phyloP scores from a whole-genome alignment of 768 basidiomycete species.

The Hericium rajendrae region DNA sequence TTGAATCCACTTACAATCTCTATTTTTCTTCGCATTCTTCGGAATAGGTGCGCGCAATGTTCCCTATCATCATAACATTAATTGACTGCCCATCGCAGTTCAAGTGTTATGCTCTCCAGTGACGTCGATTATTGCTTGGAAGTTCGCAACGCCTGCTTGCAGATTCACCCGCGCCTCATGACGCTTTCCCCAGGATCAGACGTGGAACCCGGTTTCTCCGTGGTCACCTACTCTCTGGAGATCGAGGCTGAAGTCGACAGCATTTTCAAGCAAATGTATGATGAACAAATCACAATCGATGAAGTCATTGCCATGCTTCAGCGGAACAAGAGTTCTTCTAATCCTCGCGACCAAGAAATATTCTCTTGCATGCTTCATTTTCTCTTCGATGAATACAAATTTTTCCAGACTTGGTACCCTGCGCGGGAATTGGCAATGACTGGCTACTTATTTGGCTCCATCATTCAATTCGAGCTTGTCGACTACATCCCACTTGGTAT shows the following conservation, averaged over 20 bases:
- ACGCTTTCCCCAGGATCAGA: conserved; percentile 81
- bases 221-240: conserved; percentile 79
- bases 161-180: conserved; percentile 95
- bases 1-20: conserved; percentile 84
- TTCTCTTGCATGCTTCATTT: conserved; percentile 99
- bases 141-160: conserved; percentile 86
- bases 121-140: conserved; percentile 85
- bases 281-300: conserved; percentile 88
- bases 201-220: conserved; percentile 82
- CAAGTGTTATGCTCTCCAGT: conserved; percentile 61
- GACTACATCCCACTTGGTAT: conserved; percentile 93
- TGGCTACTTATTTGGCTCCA: conserved; percentile 89
- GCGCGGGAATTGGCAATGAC: conserved; percentile 92
- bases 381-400: conserved; percentile 99
- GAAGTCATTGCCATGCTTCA: conserved; percentile 87
- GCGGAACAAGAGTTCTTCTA: conserved; percentile 73
- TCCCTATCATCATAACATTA: neutral
- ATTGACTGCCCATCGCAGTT: conserved; percentile 30
- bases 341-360: conserved; percentile 83
- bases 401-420: conserved; percentile 95
- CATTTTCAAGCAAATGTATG: conserved; percentile 98
- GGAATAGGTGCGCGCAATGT: conserved; percentile 54
- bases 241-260: conserved; percentile 89
- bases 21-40: conserved; percentile 83
- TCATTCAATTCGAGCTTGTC: conserved; percentile 89